Evolutionary conservation across 257 asterid genomes (phyloP).

Genomic region (Scutellaria galericulata): DNA sequence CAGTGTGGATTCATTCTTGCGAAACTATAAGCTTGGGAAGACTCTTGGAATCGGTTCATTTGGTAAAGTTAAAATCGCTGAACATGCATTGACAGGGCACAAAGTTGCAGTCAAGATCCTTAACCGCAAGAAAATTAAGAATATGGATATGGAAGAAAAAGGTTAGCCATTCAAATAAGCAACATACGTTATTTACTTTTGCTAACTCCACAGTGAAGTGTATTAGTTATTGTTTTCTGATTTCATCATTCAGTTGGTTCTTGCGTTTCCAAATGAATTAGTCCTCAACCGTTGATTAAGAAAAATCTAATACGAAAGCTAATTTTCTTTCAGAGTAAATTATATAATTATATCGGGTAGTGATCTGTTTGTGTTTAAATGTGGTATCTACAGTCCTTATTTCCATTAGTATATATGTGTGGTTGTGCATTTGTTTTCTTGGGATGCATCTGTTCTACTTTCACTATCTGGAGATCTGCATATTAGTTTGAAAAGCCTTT

Average conservation of each 20-base stretch:
- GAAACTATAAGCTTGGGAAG: constrained; percentile 90
- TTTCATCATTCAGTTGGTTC: constrained; percentile 8
- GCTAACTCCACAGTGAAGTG: neutral
- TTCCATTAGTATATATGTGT: constrained; percentile 1
- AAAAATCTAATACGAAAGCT: neutral
- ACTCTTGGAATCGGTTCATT: constrained; percentile 93
- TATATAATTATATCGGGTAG: neutral
- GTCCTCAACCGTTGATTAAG: neutral
- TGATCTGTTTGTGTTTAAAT: neutral
- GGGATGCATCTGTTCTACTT: constrained; percentile 4
- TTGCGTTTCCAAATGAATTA: neutral
- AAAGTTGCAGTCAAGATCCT: constrained; percentile 95
- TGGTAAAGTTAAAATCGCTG: constrained; percentile 90
- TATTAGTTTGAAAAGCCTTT: neutral
- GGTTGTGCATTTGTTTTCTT: neutral
- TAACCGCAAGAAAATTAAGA: constrained; percentile 84
- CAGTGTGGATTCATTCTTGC: constrained; percentile 68
- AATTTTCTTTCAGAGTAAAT: neutral
- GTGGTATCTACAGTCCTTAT: constrained; percentile 3
- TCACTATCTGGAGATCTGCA: constrained; percentile 15
- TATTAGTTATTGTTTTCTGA: neutral
- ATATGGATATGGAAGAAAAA: constrained; percentile 96
- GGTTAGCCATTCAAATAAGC: constrained; percentile 44
- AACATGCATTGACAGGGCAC: constrained; percentile 79
- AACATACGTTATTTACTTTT: constrained; percentile 26